Evolutionary conservation across 2,329 filamentous ascomycete genomes (phyloP).

Genomic region (Apiospora rasikravindrae): DNA sequence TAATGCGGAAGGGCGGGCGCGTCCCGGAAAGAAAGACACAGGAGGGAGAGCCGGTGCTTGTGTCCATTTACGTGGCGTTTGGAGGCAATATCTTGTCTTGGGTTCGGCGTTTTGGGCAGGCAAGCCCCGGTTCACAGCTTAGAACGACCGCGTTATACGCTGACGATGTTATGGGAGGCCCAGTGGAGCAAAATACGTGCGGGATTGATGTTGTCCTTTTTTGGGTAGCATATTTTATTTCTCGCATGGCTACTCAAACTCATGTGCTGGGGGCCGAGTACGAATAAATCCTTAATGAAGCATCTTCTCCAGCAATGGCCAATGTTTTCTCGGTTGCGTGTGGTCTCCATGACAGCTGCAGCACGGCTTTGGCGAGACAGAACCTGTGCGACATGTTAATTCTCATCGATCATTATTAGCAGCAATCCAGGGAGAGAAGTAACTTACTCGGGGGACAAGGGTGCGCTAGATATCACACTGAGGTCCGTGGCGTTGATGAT

Average conservation of each 20-base stretch:
- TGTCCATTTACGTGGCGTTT: not conserved
- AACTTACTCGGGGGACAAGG: slow-evolving; percentile 47
- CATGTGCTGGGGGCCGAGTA: slow-evolving; percentile 35
- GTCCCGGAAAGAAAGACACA: not conserved
- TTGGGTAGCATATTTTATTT: slow-evolving; percentile 16
- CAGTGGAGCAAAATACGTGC: not conserved
- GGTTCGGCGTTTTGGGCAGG: slow-evolving; percentile 11
- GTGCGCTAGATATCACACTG: slow-evolving; percentile 42
- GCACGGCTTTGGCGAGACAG: slow-evolving; percentile 67
- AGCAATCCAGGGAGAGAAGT: not conserved
- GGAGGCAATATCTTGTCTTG: not conserved
- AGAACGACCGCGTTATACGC: not conserved
- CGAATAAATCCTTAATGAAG: slow-evolving; percentile 63
- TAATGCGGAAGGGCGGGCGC: not conserved
- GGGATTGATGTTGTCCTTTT: not conserved
- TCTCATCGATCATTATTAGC: not conserved
- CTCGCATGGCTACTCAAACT: slow-evolving; percentile 25
- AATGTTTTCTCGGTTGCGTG: slow-evolving; percentile 43
- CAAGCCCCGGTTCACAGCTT: slow-evolving; percentile 8
- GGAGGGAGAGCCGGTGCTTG: not conserved
- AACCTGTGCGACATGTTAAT: slow-evolving; percentile 42
- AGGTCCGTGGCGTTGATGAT: slow-evolving; percentile 46
- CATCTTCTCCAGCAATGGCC: slow-evolving; percentile 65
- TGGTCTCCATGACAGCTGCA: slow-evolving; percentile 74
- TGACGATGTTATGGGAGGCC: slow-evolving; percentile 9